A percentile compares a stretch with the other conserved stretches of the same genome.
Conservation (phyloP, 352 stramenopile species). For the Phytopythium oedochilum region DNA sequence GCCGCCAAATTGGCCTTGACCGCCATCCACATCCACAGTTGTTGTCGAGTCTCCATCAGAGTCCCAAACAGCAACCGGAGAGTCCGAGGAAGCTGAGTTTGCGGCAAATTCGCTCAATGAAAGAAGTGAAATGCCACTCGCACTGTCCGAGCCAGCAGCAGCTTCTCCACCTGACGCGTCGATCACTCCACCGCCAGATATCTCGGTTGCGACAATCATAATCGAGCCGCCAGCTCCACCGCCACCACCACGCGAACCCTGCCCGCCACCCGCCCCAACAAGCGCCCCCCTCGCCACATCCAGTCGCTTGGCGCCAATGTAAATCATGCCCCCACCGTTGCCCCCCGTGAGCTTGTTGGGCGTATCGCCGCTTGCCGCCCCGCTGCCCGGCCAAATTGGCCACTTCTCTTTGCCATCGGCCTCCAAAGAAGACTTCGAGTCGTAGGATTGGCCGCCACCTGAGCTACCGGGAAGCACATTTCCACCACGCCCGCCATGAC, state of each 20-base stretch:
- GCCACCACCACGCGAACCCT: conserved; percentile 55
- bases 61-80: neutral
- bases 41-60: conserved; percentile 1
- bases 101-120: neutral
- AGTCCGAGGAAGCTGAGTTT: conserved; percentile 9
- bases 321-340: conserved; percentile 66
- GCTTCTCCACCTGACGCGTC: conserved; percentile 51
- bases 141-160: conserved; percentile 12
- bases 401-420: conserved; percentile 15
- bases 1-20: conserved; percentile 36
- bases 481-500: conserved; percentile 59
- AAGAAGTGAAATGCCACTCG: conserved; percentile 5
- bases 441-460: conserved; percentile 40
- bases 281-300: conserved; percentile 31
- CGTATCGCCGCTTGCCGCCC: conserved; percentile 43
- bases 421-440: conserved; percentile 14
- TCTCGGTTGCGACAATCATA: conserved; percentile 47
- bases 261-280: conserved; percentile 47
- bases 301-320: conserved; percentile 52
- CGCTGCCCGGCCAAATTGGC: conserved; percentile 68
- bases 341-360: conserved; percentile 52
- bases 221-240: conserved; percentile 69
- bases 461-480: conserved; percentile 50
- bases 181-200: conserved; percentile 53
- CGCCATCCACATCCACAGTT: neutral